Evolutionary conservation across 2,329 filamentous ascomycete genomes (phyloP), one percentile per base, ranked within the genome.

Genomic region (Microascus cirrosus): DNA sequence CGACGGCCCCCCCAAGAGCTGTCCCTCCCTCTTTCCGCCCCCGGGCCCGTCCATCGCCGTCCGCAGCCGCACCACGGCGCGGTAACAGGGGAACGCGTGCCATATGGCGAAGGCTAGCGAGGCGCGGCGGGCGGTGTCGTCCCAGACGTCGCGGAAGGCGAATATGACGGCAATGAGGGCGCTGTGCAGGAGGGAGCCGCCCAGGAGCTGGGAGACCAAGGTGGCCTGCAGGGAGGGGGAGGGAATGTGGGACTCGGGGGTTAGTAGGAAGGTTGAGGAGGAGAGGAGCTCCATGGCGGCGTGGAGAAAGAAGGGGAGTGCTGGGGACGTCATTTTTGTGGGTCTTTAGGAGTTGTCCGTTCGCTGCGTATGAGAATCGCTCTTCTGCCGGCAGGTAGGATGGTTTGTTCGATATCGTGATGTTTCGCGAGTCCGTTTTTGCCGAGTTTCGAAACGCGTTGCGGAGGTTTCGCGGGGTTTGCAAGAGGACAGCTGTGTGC

Each of bases 161-260:
- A 77, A 65, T 15, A 67, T 59, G 2, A 77, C 61, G 52, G 73
- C 74, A 28, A 77, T 62, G n/a, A 79, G 61, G 53, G 74, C 75
- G 22, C 72, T 74, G 6, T 73, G 69, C 15, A 76, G 63, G 2
- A 81, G 68, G 15, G 79, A 68, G 13, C 75, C 77, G 51, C 77
- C 78, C 13, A 79, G 72, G 59, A 73, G 77, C 54, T 73, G 70
- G 13, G 79, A 64, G 35, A 81, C 66, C 42, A 80, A 72, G 3
- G 63, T 65, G 5, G 74, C 70, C 20, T 74, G 71, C 2, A 64
- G 62, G 6, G 71, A 65, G n/a, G 76, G 71, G 10, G 65, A 66
- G 10, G 71, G 67, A 11, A 80, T 69, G 60, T 81, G 77, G 8
- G 65, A 64, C 22, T 68, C 63, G 1, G 77, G 76, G 1, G 58